Evolutionary conservation across 1,139 yeast genomes (phyloP).

Genomic region (Yamadazyma blattariae): DNA sequence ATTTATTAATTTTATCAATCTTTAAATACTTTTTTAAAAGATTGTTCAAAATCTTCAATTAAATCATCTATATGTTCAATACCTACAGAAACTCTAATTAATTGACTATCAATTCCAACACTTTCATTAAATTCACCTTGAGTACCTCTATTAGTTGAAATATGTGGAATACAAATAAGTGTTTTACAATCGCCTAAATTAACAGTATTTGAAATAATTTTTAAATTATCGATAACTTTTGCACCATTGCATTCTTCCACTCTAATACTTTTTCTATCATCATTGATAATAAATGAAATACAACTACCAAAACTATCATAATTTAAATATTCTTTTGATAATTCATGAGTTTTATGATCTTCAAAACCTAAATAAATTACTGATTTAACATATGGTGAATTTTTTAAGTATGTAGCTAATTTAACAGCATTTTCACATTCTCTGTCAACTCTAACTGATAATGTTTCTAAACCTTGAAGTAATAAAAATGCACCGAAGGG

Average conservation of each 20-base stretch:
- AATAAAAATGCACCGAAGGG: constrained; percentile 85
- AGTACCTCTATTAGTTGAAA: constrained; percentile 82
- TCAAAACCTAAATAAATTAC: constrained; percentile 89
- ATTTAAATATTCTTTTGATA: constrained; percentile 72
- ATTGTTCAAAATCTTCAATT: constrained; percentile 78
- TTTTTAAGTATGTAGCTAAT: constrained; percentile 73
- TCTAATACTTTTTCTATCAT: constrained; percentile 34
- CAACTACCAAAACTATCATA: constrained; percentile 80
- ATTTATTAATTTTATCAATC: no score
- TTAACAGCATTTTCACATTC: constrained; percentile 77
- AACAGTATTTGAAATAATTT: constrained; percentile 85
- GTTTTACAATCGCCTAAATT: constrained; percentile 95
- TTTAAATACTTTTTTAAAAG: constrained; percentile 47
- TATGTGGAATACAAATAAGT: constrained; percentile 88
- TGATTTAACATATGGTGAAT: constrained; percentile 71
- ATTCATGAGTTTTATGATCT: constrained; percentile 75
- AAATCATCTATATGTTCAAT: constrained; percentile 85
- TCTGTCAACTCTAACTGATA: constrained; percentile 88
- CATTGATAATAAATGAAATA: constrained; percentile 81
- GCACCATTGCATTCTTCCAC: constrained; percentile 73
- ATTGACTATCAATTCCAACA: constrained; percentile 81
- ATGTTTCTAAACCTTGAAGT: constrained; percentile 87
- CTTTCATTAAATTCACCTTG: constrained; percentile 60
- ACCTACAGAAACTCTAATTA: constrained; percentile 85
- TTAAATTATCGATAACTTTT: constrained; percentile 71